Conservation (phyloP, 305 asterid genomes). For the Rubia tinctorum region DNA sequence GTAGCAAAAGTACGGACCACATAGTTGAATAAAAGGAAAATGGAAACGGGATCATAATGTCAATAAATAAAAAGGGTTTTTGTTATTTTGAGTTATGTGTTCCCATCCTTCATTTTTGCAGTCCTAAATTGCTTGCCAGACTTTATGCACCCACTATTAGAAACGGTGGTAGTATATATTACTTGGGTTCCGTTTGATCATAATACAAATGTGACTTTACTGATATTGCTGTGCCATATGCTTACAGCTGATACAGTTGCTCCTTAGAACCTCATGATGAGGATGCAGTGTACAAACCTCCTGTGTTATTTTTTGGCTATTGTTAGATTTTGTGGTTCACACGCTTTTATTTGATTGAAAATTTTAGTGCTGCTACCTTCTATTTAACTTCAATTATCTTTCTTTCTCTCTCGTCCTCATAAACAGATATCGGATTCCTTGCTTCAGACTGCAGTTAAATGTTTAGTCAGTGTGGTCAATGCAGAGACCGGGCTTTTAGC, state of each 20-base stretch:
- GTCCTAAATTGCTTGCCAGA: too few relatives aligned
- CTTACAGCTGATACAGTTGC: background rate
- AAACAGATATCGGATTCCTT: constrained; percentile 66
- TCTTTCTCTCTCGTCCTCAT: background rate
- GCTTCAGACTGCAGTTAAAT: constrained; percentile 72
- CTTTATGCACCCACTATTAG: too few relatives aligned
- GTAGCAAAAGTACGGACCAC: too few relatives aligned
- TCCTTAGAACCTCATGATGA: background rate
- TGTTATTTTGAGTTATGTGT: too few relatives aligned
- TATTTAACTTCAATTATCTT: background rate
- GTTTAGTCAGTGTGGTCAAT: constrained; percentile 71
- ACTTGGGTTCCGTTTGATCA: too few relatives aligned
- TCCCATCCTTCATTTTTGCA: too few relatives aligned
- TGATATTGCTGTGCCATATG: background rate
- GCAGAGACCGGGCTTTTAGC: constrained; percentile 73
- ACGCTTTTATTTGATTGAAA: too few relatives aligned
- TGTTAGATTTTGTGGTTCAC: background rate
- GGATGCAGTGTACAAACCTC: background rate
- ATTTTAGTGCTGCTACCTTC: background rate
- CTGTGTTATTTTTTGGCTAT: background rate
- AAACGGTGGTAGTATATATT: too few relatives aligned
- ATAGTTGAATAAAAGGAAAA: too few relatives aligned
- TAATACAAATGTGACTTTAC: background rate
- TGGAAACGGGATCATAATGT: too few relatives aligned
- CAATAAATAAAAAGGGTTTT: too few relatives aligned